Evolutionary conservation across 2,329 filamentous ascomycete species (phyloP), one percentile per base, ranked within the genome.

Genomic region (Aspergillus udagawae): DNA sequence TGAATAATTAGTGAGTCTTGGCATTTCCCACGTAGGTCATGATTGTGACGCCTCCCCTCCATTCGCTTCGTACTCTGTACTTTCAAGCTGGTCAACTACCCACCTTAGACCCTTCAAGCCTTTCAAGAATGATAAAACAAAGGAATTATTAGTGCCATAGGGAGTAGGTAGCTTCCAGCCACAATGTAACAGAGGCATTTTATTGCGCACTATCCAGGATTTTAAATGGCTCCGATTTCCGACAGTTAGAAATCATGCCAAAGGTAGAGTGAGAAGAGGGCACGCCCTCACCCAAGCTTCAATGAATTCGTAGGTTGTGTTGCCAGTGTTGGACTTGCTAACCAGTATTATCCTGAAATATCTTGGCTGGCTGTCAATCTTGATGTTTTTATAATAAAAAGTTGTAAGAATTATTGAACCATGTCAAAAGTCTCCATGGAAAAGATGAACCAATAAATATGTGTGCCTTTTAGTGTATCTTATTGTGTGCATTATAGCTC

Each of bases 1-100:
- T 54, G 55, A 58, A 49, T 32, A 44, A 51, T 55, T 63, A 62
- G 63, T 55, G 50, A 29, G 9, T 28, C 63, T 64, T 65, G 62
- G 62, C 62, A 41, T 51, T 50, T 9, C 55, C 59, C 51, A 25
- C 4, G 25, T 25, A 25, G 25, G 25, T 25, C 52, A 62, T 60
- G 32, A 35, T 35, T 35, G 32, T 35, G 32, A 17, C 14, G 29
- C 29, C 29, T 32, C 32, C 32, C 32, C 32, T 35, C 49, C 56
- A 58, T 42, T 27, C 27, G 28, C 48, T 49, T 3, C 8, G 5
- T 44, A 44, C n/a, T 44, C 41, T 17, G 20, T 44, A 23, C 42
- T 45, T 17, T 38, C 32, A 17, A 35, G 32, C 14, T 38, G 14
- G 5, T 38, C 3, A 20, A 45, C 42, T 23, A 21, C n/a, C 42